A percentile compares a stretch with the other conserved stretches of the same genome.
These are phyloP conservation scores for Macrolepiota dolichaula DNA, from an alignment of 768 basidiomycete species.

Conservation along the genomic window DNA sequence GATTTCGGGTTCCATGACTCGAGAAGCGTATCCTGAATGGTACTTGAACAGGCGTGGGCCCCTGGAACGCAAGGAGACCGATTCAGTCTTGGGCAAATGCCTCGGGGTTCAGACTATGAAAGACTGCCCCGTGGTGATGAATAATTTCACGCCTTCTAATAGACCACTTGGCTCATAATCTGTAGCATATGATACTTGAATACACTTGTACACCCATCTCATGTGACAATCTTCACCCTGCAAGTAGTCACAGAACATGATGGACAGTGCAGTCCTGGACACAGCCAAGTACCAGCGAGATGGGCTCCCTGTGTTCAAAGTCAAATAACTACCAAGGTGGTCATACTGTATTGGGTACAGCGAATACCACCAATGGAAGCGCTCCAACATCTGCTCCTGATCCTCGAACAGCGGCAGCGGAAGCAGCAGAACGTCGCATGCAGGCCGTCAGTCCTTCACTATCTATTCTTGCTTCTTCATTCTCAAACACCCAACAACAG, in stretches of 20 bases:
- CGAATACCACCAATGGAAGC: slow-evolving; percentile 26
- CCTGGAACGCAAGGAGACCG: slow-evolving; percentile 52
- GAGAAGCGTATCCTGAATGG: slow-evolving; percentile 7
- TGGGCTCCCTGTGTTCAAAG: slow-evolving; percentile 64
- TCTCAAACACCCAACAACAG: slow-evolving; percentile 28
- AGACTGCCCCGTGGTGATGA: slow-evolving; percentile 22
- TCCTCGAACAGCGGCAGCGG: slow-evolving; percentile 54
- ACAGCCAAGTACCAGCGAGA: slow-evolving; percentile 18
- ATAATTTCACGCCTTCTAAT: not conserved
- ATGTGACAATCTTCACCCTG: not conserved
- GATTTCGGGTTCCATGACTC: slow-evolving; percentile 17
- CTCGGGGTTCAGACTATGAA: slow-evolving; percentile 36
- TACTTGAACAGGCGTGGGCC: slow-evolving; percentile 44
- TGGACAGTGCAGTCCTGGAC: not conserved
- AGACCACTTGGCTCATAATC: not conserved
- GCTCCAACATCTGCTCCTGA: slow-evolving; percentile 26
- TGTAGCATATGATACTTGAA: not conserved
- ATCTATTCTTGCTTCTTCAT: slow-evolving; percentile 15
- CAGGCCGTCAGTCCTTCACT: slow-evolving; percentile 43
- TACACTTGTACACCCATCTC: not conserved
- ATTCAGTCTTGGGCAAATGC: slow-evolving; percentile 40
- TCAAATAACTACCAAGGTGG: slow-evolving; percentile 40
- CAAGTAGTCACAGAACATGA: not conserved
- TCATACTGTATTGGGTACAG: slow-evolving; percentile 41
- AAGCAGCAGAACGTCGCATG: slow-evolving; percentile 59